phyloP scores from a whole-genome alignment of 345 rosid genomes.

The Moricandia arvensis region DNA sequence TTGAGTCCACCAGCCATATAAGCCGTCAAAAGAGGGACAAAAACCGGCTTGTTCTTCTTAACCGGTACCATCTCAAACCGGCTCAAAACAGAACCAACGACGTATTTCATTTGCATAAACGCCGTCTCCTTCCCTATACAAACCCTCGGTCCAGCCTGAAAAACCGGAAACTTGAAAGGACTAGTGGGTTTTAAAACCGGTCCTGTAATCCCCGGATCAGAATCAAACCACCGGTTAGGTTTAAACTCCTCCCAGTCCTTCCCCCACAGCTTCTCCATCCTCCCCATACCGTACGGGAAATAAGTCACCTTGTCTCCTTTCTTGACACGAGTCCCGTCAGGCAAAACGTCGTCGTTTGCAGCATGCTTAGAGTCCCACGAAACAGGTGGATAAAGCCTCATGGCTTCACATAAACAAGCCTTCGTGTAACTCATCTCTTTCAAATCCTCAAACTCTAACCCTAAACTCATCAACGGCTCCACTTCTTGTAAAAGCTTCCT shows the following conservation, averaged over 20 bases:
- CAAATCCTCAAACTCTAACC: constrained; percentile 38
- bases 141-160: constrained; percentile 69
- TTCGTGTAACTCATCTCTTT: constrained; percentile 49
- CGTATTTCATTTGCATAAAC: constrained; percentile 68
- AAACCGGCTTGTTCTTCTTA: constrained; percentile 40
- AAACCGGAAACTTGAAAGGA: constrained; percentile 55
- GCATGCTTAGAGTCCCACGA: constrained; percentile 72
- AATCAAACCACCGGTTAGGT: constrained; percentile 60
- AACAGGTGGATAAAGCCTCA: constrained; percentile 70
- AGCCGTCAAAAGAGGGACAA: constrained; percentile 63
- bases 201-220: background rate
- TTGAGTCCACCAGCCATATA: constrained; percentile 67
- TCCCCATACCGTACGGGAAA: constrained; percentile 66
- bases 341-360: constrained; percentile 46
- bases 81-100: constrained; percentile 45
- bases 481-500: constrained; percentile 38
- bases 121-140: constrained; percentile 74
- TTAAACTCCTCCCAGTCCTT: constrained; percentile 55
- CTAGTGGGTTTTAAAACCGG: constrained; percentile 39
- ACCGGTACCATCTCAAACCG: constrained; percentile 47
- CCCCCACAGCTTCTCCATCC: constrained; percentile 72
- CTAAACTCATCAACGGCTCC: constrained; percentile 38
- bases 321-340: constrained; percentile 56
- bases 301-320: constrained; percentile 56
- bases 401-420: constrained; percentile 62